Evolutionary conservation across 1,284 basidiomycete genomes (phyloP).

Genomic region (Agaricales sp.): DNA sequence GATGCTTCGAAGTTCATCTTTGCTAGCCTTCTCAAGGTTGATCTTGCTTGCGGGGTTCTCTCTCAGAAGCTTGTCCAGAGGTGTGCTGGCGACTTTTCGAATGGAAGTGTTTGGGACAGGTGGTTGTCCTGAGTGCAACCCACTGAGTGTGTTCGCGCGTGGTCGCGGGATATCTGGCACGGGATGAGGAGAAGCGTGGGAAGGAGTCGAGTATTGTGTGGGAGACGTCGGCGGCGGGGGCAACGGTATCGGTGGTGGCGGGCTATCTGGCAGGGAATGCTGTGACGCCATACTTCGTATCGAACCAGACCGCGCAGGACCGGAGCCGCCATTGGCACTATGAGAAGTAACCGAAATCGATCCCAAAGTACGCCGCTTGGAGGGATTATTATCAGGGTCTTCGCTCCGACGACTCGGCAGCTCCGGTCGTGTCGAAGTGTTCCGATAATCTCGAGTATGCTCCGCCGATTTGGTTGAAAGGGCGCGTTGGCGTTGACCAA

Average conservation of each 20-base stretch:
- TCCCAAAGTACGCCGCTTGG: too few relatives aligned
- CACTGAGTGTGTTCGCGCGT: neutral
- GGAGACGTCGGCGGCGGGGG: neutral
- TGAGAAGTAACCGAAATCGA: too few relatives aligned
- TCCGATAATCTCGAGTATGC: too few relatives aligned
- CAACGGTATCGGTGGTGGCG: neutral
- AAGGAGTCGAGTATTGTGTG: neutral
- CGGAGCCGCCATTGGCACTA: neutral
- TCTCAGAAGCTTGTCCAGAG: neutral
- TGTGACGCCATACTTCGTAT: neutral
- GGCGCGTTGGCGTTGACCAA: neutral
- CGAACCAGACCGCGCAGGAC: neutral
- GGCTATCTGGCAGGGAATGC: neutral
- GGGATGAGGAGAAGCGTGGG: neutral
- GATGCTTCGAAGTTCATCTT: neutral
- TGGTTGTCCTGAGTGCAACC: neutral
- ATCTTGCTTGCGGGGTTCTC: neutral
- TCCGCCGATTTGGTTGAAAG: neutral
- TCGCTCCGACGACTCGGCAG: neutral
- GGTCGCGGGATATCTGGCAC: neutral
- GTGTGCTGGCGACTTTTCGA: neutral
- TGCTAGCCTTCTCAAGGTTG: neutral
- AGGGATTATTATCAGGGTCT: too few relatives aligned
- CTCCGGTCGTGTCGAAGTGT: neutral
- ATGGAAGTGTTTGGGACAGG: neutral